phyloP scores from a whole-genome alignment of 768 basidiomycete genomes.

The Lentinula lateritia region DNA sequence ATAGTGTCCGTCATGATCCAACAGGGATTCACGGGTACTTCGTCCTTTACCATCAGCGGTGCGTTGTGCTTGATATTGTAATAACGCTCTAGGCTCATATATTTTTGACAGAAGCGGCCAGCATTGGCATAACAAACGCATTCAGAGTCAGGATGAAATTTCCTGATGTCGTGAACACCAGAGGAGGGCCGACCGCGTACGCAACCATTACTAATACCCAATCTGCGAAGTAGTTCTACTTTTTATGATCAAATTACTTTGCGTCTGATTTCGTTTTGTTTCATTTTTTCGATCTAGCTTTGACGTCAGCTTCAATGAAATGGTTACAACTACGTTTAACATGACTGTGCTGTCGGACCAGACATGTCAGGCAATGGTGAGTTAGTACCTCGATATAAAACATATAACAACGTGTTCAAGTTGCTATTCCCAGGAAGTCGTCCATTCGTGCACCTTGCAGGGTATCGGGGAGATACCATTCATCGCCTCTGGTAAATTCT shows the following conservation, averaged over 20 bases:
- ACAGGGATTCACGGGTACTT: neutral
- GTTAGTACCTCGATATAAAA: too few species aligned
- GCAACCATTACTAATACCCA: neutral
- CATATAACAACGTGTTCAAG: neutral
- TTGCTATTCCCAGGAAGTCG: neutral
- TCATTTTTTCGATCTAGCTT: neutral
- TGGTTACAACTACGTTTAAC: neutral
- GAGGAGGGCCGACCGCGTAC: too few species aligned
- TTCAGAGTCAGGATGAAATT: neutral
- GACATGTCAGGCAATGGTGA: neutral
- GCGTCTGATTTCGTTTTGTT: neutral
- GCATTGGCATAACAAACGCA: neutral
- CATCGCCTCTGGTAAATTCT: neutral
- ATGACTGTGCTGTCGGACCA: neutral
- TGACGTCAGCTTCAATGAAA: neutral
- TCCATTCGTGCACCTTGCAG: neutral
- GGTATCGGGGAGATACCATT: neutral
- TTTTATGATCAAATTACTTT: neutral
- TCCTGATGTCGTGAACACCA: neutral
- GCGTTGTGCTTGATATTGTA: neutral
- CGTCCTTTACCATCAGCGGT: neutral
- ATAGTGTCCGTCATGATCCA: neutral
- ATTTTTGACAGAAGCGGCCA: neutral
- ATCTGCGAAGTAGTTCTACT: neutral
- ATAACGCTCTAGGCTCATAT: too few species aligned